Base-by-base conservation (phyloP, 2,329 filamentous ascomycete species). In the Fusarium sp. region DNA sequence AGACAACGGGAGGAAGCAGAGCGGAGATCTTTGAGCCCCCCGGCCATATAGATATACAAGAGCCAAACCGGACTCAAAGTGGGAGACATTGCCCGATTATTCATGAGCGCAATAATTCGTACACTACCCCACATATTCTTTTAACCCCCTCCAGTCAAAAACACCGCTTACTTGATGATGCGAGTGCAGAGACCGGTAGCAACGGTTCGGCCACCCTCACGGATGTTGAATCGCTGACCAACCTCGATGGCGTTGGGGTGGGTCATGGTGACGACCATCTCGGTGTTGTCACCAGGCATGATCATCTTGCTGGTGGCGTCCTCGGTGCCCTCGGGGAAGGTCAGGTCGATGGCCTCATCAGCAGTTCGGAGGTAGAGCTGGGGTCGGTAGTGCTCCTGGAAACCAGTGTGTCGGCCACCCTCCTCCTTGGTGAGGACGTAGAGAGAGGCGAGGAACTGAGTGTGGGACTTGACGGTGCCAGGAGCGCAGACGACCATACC, bases 391-490 rank as follows among this genome's bases (percentile, higher is more conserved):
- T 97, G 96, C 83, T 92, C 85, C 77, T 88, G 86, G 86, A 99
- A 99, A 49, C 94, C 93, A 65, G 91, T 97, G 85, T 97, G 93
- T 72, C 95, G 92, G 74, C 95, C 95, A 83, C 95, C 95, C 80
- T 99, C 95, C 76, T 97, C 95, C 87, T 98, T 97, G 77, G 88
- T 93, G 72, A 99, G 85, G 68, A 98, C 93, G 81, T 99, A 99
- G 82, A 99, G 91, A 68, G 95, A 98, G 72, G 91, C 87, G 74
- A 99, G 83, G 86, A 98, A 97, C 82, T 97, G 90, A 76, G 85
- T 88, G 85, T 96, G 90, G 39, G 94, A 88, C 83, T 92, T 96
- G 79, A 91, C 88, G 72, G 85, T 86, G 73, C 92, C 92, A 43
- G 95, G 95, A 72, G 89, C 87, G 72, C 88, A 88, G 73, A 98